These are phyloP conservation scores for Ambispora gerdemannii DNA, from an alignment of 192 early-diverging fungal species.

Conservation along the genomic window DNA sequence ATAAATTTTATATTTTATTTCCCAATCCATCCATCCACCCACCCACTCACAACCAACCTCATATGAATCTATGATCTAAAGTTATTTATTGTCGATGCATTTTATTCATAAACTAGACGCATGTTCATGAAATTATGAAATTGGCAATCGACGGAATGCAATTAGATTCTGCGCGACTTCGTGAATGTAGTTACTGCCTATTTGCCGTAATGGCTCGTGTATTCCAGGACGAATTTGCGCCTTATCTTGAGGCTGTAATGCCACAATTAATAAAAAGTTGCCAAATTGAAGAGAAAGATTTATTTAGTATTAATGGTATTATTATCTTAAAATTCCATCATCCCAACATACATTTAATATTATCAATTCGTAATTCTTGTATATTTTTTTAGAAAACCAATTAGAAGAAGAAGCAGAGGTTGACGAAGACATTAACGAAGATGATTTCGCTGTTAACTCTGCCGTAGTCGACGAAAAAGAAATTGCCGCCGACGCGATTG, in stretches of 20 bases:
- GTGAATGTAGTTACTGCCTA: slow-evolving; percentile 84
- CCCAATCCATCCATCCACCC: neutral
- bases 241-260: slow-evolving; percentile 70
- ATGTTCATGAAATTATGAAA: slow-evolving; percentile 70
- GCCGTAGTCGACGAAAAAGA: slow-evolving; percentile 93
- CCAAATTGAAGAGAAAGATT: slow-evolving; percentile 65
- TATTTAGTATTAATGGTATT: slow-evolving; percentile 19
- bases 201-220: slow-evolving; percentile 80
- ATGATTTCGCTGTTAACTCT: slow-evolving; percentile 66
- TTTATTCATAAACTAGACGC: slow-evolving; percentile 45
- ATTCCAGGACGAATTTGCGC: slow-evolving; percentile 78
- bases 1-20: neutral
- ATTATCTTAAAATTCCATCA: neutral
- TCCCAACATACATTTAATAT: too few species aligned
- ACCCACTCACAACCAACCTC: too few species aligned
- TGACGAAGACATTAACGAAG: slow-evolving; percentile 58
- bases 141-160: slow-evolving; percentile 76
- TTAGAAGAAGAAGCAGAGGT: slow-evolving; percentile 46
- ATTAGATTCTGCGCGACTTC: slow-evolving; percentile 66
- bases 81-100: neutral
- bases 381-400: slow-evolving; percentile 11
- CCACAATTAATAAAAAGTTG: slow-evolving; percentile 81
- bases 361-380: too few species aligned
- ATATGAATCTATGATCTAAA: too few species aligned
- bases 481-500: slow-evolving; percentile 82